Percentiles rank a stretch among this genome's conserved stretches.
These are phyloP conservation scores for Effrenium voratum DNA, from an alignment of 73 alveolate genomes.

Conservation along the genomic window DNA sequence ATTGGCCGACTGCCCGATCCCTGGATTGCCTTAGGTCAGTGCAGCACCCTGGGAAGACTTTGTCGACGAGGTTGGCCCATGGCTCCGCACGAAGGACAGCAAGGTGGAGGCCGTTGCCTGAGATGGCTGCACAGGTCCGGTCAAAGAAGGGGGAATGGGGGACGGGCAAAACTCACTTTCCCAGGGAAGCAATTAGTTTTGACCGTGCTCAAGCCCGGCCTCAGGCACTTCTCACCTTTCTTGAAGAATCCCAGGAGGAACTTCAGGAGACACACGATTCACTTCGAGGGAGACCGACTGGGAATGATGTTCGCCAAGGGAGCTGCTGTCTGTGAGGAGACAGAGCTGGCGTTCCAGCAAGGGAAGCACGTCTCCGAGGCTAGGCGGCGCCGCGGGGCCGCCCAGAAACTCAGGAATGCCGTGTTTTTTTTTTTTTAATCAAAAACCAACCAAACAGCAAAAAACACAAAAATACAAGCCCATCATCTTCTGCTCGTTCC, in stretches of 20 bases:
- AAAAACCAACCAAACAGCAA: too few species aligned
- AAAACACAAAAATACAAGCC: too few species aligned
- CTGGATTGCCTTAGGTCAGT: neutral
- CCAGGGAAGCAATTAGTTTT: too few species aligned
- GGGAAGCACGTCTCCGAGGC: constrained; percentile 47
- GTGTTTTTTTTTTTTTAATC: too few species aligned
- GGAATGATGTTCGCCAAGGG: too few species aligned
- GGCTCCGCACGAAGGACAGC: constrained; percentile 36
- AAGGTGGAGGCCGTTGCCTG: neutral
- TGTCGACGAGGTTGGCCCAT: constrained; percentile 46
- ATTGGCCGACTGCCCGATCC: neutral
- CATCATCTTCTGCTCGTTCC: too few species aligned
- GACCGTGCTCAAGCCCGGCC: too few species aligned
- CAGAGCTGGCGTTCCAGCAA: constrained; percentile 37
- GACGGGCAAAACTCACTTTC: too few species aligned
- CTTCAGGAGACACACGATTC: neutral
- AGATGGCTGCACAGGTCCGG: neutral
- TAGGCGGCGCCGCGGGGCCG: neutral
- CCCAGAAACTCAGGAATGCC: too few species aligned
- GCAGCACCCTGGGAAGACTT: constrained; percentile 7
- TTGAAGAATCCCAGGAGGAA: constrained; percentile 33
- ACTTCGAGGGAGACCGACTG: too few species aligned
- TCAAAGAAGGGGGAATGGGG: neutral
- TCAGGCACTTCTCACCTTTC: neutral
- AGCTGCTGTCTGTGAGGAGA: neutral